A percentile compares a stretch with the other conserved stretches of the same genome.
These are phyloP conservation scores for Picea glauca DNA, from an alignment of 75 land plant species.

Conservation along the genomic window DNA sequence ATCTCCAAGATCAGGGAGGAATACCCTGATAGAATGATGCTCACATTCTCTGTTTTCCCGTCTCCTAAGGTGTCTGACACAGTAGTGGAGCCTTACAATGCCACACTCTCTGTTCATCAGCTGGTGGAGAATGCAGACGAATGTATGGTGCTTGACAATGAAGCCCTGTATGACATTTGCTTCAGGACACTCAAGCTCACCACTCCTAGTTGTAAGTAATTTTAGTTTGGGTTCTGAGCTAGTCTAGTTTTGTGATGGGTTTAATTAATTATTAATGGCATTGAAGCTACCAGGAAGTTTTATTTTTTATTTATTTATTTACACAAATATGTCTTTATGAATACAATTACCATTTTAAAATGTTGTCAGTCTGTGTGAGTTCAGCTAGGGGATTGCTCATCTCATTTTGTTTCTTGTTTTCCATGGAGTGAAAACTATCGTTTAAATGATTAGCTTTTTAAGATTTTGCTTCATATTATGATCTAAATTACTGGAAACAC, in stretches of 20 bases:
- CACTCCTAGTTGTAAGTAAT: constrained; percentile 60
- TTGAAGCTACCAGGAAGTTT: too few species aligned
- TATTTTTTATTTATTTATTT: too few species aligned
- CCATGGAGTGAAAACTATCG: too few species aligned
- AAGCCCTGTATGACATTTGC: constrained; percentile 58
- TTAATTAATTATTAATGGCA: too few species aligned
- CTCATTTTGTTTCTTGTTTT: too few species aligned
- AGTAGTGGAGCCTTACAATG: constrained; percentile 71
- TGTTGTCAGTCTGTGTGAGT: too few species aligned
- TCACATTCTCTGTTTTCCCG: constrained; percentile 72
- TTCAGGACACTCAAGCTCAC: constrained; percentile 69
- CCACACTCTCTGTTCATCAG: constrained; percentile 68
- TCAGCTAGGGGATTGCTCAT: too few species aligned
- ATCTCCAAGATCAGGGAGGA: constrained; percentile 46
- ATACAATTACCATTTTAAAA: too few species aligned
- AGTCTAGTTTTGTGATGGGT: background rate
- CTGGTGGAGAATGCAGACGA: constrained; percentile 71
- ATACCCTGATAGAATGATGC: constrained; percentile 60
- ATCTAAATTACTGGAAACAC: too few species aligned
- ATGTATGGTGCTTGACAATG: constrained; percentile 57
- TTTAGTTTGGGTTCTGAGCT: background rate
- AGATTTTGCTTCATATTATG: too few species aligned
- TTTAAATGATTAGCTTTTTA: too few species aligned
- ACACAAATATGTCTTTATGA: too few species aligned
- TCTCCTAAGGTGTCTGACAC: constrained; percentile 69